Percentiles rank a stretch among this genome's conserved stretches.
phyloP scores from a whole-genome alignment of 2,329 filamentous ascomycete species.

The Aspergillus sp. region DNA sequence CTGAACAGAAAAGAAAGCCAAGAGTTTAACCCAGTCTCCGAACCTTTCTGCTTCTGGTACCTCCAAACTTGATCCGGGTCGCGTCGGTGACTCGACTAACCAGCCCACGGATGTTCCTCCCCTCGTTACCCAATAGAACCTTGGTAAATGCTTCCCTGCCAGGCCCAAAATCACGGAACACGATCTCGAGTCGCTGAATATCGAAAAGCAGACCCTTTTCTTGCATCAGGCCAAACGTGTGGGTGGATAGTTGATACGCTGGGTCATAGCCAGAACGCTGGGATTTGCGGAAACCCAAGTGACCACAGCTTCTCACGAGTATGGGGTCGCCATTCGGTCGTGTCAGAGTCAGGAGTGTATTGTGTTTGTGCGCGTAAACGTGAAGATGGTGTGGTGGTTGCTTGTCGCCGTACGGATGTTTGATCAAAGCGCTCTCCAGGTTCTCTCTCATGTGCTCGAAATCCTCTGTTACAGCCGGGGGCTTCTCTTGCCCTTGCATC shows the following conservation, averaged over 20 bases:
- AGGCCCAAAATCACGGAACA: constrained; percentile 75
- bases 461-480: constrained; percentile 18
- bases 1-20: background rate
- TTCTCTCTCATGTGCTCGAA: constrained; percentile 27
- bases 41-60: constrained; percentile 74
- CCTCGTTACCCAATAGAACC: constrained; percentile 79
- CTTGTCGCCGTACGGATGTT: constrained; percentile 29
- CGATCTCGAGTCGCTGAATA: constrained; percentile 70
- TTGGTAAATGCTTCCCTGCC: constrained; percentile 87
- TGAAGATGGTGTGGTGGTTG: constrained; percentile 70
- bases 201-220: constrained; percentile 70
- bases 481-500: constrained; percentile 22
- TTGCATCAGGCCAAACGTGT: constrained; percentile 75
- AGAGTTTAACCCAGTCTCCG: constrained; percentile 63
- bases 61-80: constrained; percentile 92
- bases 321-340: constrained; percentile 73
- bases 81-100: constrained; percentile 76
- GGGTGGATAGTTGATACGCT: constrained; percentile 80
- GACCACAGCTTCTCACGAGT: constrained; percentile 72
- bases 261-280: constrained; percentile 80
- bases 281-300: constrained; percentile 84
- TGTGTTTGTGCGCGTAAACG: constrained; percentile 83
- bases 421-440: constrained; percentile 29
- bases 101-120: constrained; percentile 64
- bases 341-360: constrained; percentile 87